A percentile compares a stretch with the other conserved stretches of the same genome.
Conservation (phyloP, 164 flowering plant genomes). For the Hamamelis virginiana region DNA sequence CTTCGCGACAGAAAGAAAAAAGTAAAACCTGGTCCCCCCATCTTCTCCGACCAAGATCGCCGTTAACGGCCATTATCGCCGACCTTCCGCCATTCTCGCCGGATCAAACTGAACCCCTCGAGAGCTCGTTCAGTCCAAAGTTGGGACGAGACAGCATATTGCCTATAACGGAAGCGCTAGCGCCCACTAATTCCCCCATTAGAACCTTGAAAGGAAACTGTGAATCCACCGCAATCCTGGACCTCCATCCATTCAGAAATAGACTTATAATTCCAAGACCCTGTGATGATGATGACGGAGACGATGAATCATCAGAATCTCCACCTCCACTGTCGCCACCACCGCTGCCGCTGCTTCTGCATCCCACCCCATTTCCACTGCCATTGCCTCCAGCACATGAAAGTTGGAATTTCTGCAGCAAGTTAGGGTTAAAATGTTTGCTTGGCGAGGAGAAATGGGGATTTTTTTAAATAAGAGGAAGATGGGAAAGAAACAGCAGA, state of each 20-base stretch:
- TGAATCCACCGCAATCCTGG: slow-evolving; percentile 86
- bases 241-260: slow-evolving; percentile 77
- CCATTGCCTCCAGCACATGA: slow-evolving; percentile 14
- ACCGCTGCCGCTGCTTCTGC: slow-evolving; percentile 16
- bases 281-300: slow-evolving; percentile 7
- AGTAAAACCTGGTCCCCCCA: no score
- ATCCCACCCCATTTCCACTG: slow-evolving; percentile 2
- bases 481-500: not conserved
- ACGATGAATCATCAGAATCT: slow-evolving; percentile 24
- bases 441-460: slow-evolving; percentile 10
- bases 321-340: slow-evolving; percentile 13
- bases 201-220: slow-evolving; percentile 95
- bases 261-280: slow-evolving; percentile 55
- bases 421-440: slow-evolving; percentile 6
- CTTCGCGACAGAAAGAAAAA: no score
- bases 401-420: slow-evolving; percentile 10
- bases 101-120: no score
- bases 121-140: slow-evolving; percentile 88
- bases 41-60: no score
- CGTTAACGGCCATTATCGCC: no score
- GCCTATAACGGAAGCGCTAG: slow-evolving; percentile 70
- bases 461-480: slow-evolving; percentile 11
- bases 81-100: no score
- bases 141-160: slow-evolving; percentile 99
- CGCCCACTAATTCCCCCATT: slow-evolving; percentile 94